phyloP scores from a whole-genome alignment of 164 flowering plant species.

The Litsea cubeba region DNA sequence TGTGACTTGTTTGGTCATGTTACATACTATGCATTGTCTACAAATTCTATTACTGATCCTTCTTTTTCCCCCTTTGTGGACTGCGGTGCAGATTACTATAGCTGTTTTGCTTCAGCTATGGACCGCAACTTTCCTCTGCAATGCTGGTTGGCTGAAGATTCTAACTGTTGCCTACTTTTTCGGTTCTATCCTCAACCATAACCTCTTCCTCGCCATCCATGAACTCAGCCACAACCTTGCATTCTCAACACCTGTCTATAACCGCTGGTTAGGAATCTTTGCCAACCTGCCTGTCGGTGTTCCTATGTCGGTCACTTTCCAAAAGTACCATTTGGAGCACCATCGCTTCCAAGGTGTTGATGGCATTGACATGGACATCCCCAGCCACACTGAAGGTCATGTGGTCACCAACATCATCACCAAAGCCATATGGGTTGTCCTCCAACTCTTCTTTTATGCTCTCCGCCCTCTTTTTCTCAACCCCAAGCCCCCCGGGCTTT shows the following conservation, averaged over 20 bases:
- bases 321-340: constrained; percentile 93
- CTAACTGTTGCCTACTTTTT: constrained; percentile 74
- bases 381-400: constrained; percentile 61
- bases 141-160: constrained; percentile 71
- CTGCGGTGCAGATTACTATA: constrained; percentile 53
- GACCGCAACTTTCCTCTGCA: constrained; percentile 58
- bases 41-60: no score
- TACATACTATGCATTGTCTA: no score
- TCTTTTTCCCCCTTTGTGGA: no score
- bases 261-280: constrained; percentile 94
- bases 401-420: constrained; percentile 55
- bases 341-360: constrained; percentile 93
- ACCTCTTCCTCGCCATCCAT: constrained; percentile 92
- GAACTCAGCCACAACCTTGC: constrained; percentile 98
- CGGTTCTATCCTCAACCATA: constrained; percentile 93
- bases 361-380: constrained; percentile 91
- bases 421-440: constrained; percentile 78
- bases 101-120: constrained; percentile 81
- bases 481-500: constrained; percentile 91
- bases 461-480: constrained; percentile 85
- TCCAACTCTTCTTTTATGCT: constrained; percentile 94
- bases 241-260: constrained; percentile 76
- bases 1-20: background rate
- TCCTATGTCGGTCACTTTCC: constrained; percentile 97
- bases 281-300: constrained; percentile 96